These are phyloP conservation scores for Aspergillus saccharolyticus DNA, from an alignment of 495 filamentous ascomycete species.

Conservation along the genomic window DNA sequence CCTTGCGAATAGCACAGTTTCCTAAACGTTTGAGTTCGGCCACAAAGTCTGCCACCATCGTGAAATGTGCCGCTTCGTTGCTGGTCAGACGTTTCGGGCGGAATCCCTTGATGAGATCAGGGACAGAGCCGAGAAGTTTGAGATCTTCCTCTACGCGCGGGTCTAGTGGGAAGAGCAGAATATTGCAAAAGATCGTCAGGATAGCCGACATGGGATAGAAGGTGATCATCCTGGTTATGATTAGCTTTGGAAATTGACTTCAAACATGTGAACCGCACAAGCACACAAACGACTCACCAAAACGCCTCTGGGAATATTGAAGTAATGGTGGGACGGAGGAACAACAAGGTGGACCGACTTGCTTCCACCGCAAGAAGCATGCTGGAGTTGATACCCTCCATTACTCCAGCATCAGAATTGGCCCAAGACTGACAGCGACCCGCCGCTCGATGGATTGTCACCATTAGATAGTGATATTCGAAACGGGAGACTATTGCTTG, in stretches of 20 bases:
- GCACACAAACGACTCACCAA: background rate
- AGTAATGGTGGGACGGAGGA: background rate
- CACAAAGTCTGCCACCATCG: constrained; percentile 1
- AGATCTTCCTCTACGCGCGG: background rate
- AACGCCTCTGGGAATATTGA: background rate
- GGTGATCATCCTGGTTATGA: constrained; percentile 28
- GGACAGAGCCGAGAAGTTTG: background rate
- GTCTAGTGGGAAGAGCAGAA: constrained; percentile 29
- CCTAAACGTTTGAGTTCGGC: background rate
- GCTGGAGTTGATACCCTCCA: constrained; percentile 27
- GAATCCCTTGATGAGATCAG: background rate
- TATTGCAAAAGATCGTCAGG: constrained; percentile 40
- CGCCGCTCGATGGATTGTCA: constrained; percentile 31
- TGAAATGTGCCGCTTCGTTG: background rate
- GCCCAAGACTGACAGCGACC: constrained; percentile 20
- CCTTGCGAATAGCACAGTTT: background rate
- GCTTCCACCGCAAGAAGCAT: constrained; percentile 29
- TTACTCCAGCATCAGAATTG: constrained; percentile 10
- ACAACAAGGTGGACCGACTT: constrained; percentile 7
- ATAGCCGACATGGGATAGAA: constrained; percentile 47
- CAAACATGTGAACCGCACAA: background rate
- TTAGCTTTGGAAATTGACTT: background rate
- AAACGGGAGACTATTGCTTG: constrained; percentile 25
- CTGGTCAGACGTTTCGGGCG: background rate
- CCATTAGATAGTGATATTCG: constrained; percentile 32